phyloP scores from a whole-genome alignment of 73 alveolate genomes.

The Paramecium caudatum region DNA sequence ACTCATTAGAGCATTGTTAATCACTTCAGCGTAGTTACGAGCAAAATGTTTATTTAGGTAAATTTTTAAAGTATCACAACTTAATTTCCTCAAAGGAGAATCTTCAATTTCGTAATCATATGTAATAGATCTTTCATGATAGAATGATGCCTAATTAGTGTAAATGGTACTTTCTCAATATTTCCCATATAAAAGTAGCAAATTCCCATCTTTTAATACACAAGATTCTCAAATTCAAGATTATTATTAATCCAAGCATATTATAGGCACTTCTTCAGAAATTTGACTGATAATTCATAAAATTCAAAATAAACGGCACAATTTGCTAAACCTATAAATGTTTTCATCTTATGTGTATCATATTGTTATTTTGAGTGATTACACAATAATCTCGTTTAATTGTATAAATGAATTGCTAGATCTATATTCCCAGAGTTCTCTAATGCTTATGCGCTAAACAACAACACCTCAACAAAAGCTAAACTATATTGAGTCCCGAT shows the following conservation, averaged over 20 bases:
- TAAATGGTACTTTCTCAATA: not conserved
- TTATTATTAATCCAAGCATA: constrained; percentile 45
- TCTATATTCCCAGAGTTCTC: not conserved
- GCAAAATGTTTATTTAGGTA: not conserved
- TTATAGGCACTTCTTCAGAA: constrained; percentile 8
- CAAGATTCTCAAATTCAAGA: constrained; percentile 22
- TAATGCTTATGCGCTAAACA: not conserved
- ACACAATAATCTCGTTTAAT: constrained; percentile 21
- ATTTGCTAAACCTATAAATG: constrained; percentile 46
- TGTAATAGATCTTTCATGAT: constrained; percentile 25
- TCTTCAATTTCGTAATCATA: constrained; percentile 40
- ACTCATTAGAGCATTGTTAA: not conserved
- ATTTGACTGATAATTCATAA: constrained; percentile 15
- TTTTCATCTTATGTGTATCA: constrained; percentile 17
- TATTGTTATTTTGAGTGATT: constrained; percentile 32
- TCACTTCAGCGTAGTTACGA: not conserved
- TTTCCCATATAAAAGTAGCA: constrained; percentile 56
- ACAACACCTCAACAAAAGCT: constrained; percentile 1
- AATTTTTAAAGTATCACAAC: constrained; percentile 53
- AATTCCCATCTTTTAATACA: constrained; percentile 25
- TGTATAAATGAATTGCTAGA: not conserved
- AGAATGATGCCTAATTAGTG: not conserved
- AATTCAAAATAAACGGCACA: constrained; percentile 11
- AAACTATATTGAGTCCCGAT: not conserved
- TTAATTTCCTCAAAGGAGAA: constrained; percentile 30